These are phyloP conservation scores for Pisolithus orientalis DNA, from an alignment of 768 basidiomycete genomes.

Conservation along the genomic window DNA sequence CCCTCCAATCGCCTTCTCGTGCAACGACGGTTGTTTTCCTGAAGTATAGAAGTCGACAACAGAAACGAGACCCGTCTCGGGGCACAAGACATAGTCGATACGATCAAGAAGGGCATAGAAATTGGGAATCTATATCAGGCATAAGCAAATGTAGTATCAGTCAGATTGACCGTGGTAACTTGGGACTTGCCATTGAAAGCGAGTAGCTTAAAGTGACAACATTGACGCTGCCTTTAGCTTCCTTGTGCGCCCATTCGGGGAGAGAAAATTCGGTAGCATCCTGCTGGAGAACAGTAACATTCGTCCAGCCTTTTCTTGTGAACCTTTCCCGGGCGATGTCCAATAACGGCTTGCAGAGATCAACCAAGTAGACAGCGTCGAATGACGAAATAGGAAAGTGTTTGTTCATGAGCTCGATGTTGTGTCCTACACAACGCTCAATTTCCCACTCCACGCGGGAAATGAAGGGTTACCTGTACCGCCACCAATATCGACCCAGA, in stretches of 20 bases:
- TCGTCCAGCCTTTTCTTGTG: slow-evolving; percentile 60
- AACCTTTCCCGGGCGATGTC: slow-evolving; percentile 67
- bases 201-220: slow-evolving; percentile 53
- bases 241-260: slow-evolving; percentile 48
- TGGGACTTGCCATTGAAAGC: slow-evolving; percentile 42
- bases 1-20: slow-evolving; percentile 59
- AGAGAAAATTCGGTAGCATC: slow-evolving; percentile 65
- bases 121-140: slow-evolving; percentile 42
- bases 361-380: slow-evolving; percentile 65
- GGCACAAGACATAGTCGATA: slow-evolving; percentile 57
- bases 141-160: neutral
- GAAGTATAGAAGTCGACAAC: slow-evolving; percentile 76
- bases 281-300: slow-evolving; percentile 65
- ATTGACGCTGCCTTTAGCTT: slow-evolving; percentile 50
- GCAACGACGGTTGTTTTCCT: slow-evolving; percentile 45
- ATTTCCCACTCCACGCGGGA: slow-evolving; percentile 3
- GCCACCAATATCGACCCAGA: slow-evolving; percentile 79
- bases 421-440: slow-evolving; percentile 38
- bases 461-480: slow-evolving; percentile 45
- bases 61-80: slow-evolving; percentile 50
- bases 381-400: slow-evolving; percentile 52
- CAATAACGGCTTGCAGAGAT: slow-evolving; percentile 66
- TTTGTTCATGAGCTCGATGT: slow-evolving; percentile 68
- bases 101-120: slow-evolving; percentile 65
- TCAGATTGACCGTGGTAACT: neutral